phyloP scores from a whole-genome alignment of 305 asterid species.

The Plantago rigida region DNA sequence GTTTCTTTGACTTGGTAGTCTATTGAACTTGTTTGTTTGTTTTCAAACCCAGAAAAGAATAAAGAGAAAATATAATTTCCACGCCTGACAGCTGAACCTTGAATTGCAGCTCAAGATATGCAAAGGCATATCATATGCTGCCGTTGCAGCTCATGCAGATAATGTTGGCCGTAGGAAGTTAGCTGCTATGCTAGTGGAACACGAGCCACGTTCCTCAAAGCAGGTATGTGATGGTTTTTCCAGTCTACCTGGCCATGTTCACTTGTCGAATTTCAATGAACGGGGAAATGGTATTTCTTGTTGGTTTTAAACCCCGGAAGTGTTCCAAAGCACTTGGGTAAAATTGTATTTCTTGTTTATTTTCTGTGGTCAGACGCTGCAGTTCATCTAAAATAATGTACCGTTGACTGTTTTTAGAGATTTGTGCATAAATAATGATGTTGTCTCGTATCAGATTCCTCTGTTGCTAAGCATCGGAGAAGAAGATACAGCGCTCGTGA shows the following conservation, averaged over 20 bases:
- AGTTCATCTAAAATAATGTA: constrained; percentile 14
- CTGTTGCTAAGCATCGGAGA: constrained; percentile 91
- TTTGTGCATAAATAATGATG: constrained; percentile 9
- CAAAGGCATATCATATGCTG: constrained; percentile 97
- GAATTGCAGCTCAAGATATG: constrained; percentile 75
- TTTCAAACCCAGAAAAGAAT: no score
- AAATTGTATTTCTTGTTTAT: neutral
- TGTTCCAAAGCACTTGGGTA: neutral
- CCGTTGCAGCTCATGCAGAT: constrained; percentile 93
- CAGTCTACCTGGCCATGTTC: neutral
- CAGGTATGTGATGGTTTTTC: constrained; percentile 46
- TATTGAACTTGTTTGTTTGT: neutral
- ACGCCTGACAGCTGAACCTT: constrained; percentile 28
- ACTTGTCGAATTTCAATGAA: constrained; percentile 2
- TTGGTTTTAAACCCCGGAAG: constrained; percentile 15
- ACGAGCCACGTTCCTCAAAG: constrained; percentile 80
- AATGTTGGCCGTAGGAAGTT: constrained; percentile 86
- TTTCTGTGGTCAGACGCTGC: constrained; percentile 15
- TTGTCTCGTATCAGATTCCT: constrained; percentile 58
- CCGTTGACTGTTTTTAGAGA: neutral
- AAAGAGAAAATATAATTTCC: neutral
- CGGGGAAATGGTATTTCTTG: constrained; percentile 1
- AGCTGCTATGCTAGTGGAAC: constrained; percentile 94
- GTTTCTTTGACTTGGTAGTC: neutral
- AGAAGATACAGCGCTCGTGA: constrained; percentile 77